Conservation (phyloP, 2,329 filamentous ascomycete genomes). For the Ceratocystiopsis sp. region DNA sequence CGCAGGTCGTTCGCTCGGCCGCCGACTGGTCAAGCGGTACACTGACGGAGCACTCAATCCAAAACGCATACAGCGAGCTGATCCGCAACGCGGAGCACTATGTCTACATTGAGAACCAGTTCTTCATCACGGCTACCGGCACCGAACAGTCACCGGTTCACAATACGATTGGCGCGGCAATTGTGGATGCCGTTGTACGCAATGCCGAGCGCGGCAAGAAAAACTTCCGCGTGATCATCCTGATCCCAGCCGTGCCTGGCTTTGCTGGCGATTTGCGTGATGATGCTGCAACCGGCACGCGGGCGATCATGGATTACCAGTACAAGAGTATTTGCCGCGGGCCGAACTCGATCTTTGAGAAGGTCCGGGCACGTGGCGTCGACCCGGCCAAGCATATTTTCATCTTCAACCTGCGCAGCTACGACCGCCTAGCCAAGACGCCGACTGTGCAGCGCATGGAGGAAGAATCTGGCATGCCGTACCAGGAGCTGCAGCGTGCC, state of each 20-base stretch:
- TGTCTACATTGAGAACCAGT: conserved; percentile 97
- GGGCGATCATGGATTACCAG: conserved; percentile 97
- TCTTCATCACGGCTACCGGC: conserved; percentile 91
- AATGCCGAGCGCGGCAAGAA: conserved; percentile 59
- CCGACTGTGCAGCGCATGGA: conserved; percentile 57
- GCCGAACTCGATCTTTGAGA: conserved; percentile 75
- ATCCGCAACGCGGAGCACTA: conserved; percentile 81
- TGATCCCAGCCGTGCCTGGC: conserved; percentile 83
- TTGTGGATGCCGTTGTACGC: conserved; percentile 75
- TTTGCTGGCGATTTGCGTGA: conserved; percentile 84
- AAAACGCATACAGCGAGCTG: conserved; percentile 70
- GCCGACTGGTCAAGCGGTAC: conserved; percentile 91
- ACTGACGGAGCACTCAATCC: conserved; percentile 66
- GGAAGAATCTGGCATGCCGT: conserved; percentile 60
- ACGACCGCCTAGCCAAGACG: conserved; percentile 81
- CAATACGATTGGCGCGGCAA: conserved; percentile 74
- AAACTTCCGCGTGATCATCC: conserved; percentile 77
- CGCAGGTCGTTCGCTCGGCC: conserved; percentile 78
- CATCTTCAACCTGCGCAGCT: conserved; percentile 84
- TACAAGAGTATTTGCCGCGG: conserved; percentile 92
- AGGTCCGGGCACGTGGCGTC: conserved; percentile 53
- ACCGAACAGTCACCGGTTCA: conserved; percentile 73
- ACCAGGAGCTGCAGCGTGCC: conserved; percentile 73
- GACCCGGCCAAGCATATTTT: conserved; percentile 72
- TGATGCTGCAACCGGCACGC: conserved; percentile 66